Conservation (phyloP, 140 eudicot genomes). For the Erigeron philadelphicus region DNA sequence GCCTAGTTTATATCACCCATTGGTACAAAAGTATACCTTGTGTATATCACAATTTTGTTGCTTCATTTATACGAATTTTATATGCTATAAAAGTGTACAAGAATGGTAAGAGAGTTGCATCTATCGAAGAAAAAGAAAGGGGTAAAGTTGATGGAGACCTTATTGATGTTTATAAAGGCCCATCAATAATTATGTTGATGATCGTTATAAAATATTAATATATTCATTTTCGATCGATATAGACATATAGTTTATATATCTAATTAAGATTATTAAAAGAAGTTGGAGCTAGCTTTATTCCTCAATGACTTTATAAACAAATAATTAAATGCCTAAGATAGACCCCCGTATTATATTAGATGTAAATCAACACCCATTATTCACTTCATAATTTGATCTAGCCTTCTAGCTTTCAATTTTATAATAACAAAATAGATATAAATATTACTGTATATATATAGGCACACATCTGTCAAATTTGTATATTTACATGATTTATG, state of each 20-base stretch:
- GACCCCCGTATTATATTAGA: slow-evolving; percentile 9
- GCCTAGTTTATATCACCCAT: too few relatives aligned
- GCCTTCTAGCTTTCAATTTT: neutral
- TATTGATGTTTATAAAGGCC: slow-evolving; percentile 13
- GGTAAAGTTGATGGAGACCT: slow-evolving; percentile 22
- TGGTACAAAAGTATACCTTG: neutral
- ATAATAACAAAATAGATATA: too few relatives aligned
- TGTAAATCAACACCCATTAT: neutral
- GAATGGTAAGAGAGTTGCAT: neutral
- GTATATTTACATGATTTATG: neutral
- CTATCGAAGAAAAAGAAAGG: slow-evolving; percentile 8
- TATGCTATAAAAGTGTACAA: neutral
- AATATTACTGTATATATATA: neutral
- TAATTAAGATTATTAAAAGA: slow-evolving; percentile 5
- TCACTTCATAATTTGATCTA: neutral
- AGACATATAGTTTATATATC: neutral
- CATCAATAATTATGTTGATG: slow-evolving; percentile 23
- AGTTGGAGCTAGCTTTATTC: slow-evolving; percentile 33
- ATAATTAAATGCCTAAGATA: slow-evolving; percentile 18
- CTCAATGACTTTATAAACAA: slow-evolving; percentile 14
- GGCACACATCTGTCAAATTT: neutral
- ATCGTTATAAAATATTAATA: slow-evolving; percentile 13
- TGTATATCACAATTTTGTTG: neutral
- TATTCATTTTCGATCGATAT: slow-evolving; percentile 28
- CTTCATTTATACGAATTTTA: neutral